Conservation (phyloP, 2,329 filamentous ascomycete species). For the Colletotrichum agaves region DNA sequence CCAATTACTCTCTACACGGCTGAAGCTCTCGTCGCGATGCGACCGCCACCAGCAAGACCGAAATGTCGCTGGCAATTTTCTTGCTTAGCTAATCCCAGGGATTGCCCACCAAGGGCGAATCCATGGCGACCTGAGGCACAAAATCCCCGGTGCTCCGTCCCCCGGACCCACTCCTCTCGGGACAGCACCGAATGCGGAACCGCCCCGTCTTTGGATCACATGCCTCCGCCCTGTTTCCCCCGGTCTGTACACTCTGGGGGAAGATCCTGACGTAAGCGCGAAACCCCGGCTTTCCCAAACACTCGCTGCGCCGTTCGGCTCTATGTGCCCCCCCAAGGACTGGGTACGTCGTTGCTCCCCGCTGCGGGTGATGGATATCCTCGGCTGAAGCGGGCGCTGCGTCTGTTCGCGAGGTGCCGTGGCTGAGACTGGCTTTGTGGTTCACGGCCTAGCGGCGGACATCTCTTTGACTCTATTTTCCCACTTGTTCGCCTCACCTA, state of each 20-base stretch:
- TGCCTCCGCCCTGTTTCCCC: slow-evolving; percentile 19
- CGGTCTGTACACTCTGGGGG: not conserved
- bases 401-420: slow-evolving; percentile 36
- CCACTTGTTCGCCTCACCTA: not conserved
- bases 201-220: slow-evolving; percentile 21
- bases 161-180: slow-evolving; percentile 30
- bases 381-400: slow-evolving; percentile 39
- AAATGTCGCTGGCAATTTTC: slow-evolving; percentile 10
- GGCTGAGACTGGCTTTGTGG: slow-evolving; percentile 35
- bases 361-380: slow-evolving; percentile 41
- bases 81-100: slow-evolving; percentile 23
- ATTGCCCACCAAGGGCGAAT: rapidly evolving
- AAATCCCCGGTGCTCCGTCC: slow-evolving; percentile 8
- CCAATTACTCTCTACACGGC: slow-evolving; percentile 22
- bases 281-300: slow-evolving; percentile 18
- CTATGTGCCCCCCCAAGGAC: slow-evolving; percentile 9
- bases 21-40: slow-evolving; percentile 14
- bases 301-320: slow-evolving; percentile 16
- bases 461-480: slow-evolving; percentile 26
- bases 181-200: slow-evolving; percentile 14
- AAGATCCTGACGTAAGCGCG: slow-evolving; percentile 34
- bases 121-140: slow-evolving; percentile 5
- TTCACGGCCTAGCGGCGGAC: slow-evolving; percentile 34
- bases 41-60: not conserved
- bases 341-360: slow-evolving; percentile 16